phyloP scores from a whole-genome alignment of 257 asterid genomes.

The Plantago elongata region DNA sequence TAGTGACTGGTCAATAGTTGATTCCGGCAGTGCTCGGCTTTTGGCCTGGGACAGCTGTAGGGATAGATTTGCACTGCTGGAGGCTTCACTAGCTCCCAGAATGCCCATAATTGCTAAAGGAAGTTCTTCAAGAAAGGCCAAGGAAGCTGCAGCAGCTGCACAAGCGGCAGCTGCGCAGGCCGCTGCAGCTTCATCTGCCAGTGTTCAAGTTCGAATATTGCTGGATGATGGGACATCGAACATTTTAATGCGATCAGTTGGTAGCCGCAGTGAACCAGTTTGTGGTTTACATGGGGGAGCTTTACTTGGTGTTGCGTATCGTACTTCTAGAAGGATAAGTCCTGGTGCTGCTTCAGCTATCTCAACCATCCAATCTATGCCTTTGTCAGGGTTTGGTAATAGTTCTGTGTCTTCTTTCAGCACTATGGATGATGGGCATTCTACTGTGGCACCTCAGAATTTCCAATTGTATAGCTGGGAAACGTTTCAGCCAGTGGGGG shows the following conservation, averaged over 20 bases:
- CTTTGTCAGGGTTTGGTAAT: conserved; percentile 73
- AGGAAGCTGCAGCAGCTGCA: conserved; percentile 97
- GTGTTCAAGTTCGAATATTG: conserved; percentile 91
- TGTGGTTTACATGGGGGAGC: conserved; percentile 93
- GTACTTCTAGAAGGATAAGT: conserved; percentile 83
- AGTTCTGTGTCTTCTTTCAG: conserved; percentile 66
- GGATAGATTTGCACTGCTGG: conserved; percentile 89
- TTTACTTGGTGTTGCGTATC: conserved; percentile 90
- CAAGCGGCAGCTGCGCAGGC: conserved; percentile 94
- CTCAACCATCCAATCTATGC: conserved; percentile 88
- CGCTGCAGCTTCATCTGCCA: conserved; percentile 84
- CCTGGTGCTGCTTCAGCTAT: conserved; percentile 75
- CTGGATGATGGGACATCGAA: conserved; percentile 97
- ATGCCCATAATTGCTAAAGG: conserved; percentile 90
- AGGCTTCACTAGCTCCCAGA: conserved; percentile 80
- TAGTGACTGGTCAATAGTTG: conserved; percentile 94
- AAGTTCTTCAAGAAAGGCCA: conserved; percentile 83
- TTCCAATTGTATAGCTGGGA: conserved; percentile 98
- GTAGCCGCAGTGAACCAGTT: conserved; percentile 88
- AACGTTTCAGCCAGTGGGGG: conserved; percentile 92
- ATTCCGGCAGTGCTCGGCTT: conserved; percentile 98
- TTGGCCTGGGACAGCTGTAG: conserved; percentile 95
- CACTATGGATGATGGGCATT: conserved; percentile 66
- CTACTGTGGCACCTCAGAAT: conserved; percentile 73
- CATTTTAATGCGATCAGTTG: conserved; percentile 91